These are phyloP conservation scores for Candolleomyces aberdarensis DNA, from an alignment of 768 basidiomycete species.

Conservation along the genomic window DNA sequence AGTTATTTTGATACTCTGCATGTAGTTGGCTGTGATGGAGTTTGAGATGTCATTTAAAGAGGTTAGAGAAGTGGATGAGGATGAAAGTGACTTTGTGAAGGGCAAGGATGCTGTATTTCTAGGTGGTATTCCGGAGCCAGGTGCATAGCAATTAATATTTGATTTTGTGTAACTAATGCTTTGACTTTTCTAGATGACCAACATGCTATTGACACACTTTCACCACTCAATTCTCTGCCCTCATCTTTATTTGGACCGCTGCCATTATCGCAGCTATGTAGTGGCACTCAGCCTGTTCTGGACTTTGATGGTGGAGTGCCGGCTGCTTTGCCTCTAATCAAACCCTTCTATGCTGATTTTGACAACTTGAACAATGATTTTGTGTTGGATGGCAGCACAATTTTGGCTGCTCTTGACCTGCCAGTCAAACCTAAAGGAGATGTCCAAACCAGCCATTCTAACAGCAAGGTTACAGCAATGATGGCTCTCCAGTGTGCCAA, in stretches of 20 bases:
- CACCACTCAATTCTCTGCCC: no score
- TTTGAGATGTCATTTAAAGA: background rate
- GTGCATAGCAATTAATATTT: no score
- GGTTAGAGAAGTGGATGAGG: background rate
- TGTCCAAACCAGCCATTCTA: background rate
- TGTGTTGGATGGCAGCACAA: background rate
- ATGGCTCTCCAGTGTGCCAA: background rate
- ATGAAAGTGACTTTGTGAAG: background rate
- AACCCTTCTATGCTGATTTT: no score
- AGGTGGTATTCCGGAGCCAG: no score
- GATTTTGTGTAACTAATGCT: no score
- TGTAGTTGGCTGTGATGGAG: background rate
- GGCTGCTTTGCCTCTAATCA: no score
- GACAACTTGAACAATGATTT: background rate
- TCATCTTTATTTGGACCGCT: no score
- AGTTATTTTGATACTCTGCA: background rate
- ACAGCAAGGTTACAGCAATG: background rate
- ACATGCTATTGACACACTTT: no score
- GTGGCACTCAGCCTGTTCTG: no score
- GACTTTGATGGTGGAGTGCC: no score
- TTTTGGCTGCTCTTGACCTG: background rate
- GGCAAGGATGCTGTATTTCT: background rate
- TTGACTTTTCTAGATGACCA: no score
- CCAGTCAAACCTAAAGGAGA: background rate
- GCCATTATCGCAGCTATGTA: no score